phyloP scores from a whole-genome alignment of 2,329 filamentous ascomycete genomes.

The Geosmithia flava region DNA sequence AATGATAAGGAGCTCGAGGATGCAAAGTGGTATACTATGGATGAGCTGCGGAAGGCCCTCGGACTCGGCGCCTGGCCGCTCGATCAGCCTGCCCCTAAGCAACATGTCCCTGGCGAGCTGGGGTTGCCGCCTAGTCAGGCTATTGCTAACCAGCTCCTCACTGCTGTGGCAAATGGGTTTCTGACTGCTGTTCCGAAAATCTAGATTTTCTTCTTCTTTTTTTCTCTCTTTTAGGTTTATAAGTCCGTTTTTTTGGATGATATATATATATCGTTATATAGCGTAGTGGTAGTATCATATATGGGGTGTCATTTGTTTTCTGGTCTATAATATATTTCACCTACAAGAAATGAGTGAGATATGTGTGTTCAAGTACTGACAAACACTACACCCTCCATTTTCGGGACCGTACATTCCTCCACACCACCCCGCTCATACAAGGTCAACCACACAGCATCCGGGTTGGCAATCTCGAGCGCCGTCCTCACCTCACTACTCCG shows the following conservation, averaged over 20 bases:
- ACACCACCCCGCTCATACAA: constrained; percentile 34
- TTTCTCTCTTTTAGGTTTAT: no score
- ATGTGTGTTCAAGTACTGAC: not conserved
- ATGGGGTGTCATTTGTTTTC: not conserved
- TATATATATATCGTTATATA: not conserved
- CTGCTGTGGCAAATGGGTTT: constrained; percentile 67
- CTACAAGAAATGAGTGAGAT: not conserved
- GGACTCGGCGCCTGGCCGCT: constrained; percentile 51
- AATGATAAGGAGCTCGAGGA: constrained; percentile 87
- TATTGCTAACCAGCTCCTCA: constrained; percentile 83
- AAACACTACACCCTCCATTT: constrained; percentile 30
- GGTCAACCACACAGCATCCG: constrained; percentile 66
- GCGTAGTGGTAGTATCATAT: not conserved
- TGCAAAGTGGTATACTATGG: constrained; percentile 77
- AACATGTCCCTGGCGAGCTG: constrained; percentile 60
- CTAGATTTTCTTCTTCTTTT: constrained; percentile 11
- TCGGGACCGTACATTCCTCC: constrained; percentile 21
- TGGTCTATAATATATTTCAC: no score
- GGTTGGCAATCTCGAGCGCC: constrained; percentile 52
- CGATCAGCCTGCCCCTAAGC: constrained; percentile 49
- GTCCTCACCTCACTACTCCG: constrained; percentile 33
- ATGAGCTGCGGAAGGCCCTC: constrained; percentile 69
- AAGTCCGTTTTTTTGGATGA: not conserved
- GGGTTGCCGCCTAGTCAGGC: constrained; percentile 75
- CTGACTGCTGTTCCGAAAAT: constrained; percentile 43